phyloP scores from a whole-genome alignment of 1,284 basidiomycete species.

The Cryptococcus hybrid region DNA sequence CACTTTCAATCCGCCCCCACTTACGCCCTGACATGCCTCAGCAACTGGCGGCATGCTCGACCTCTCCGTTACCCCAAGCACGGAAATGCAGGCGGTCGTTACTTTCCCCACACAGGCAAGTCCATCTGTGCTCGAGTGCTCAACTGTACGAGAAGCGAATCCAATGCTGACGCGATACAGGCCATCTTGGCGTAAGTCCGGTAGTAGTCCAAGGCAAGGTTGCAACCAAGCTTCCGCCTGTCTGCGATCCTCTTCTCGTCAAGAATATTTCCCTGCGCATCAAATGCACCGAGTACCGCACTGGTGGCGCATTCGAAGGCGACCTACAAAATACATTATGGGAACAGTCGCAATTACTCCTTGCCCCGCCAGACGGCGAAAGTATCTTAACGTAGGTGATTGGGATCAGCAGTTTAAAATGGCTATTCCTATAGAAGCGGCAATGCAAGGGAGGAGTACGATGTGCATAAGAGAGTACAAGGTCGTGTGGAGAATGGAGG shows the following conservation, averaged over 20 bases:
- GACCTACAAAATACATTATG: slow-evolving; percentile 25
- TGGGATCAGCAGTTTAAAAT: slow-evolving; percentile 32
- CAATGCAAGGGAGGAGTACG: slow-evolving; percentile 18
- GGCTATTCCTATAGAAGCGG: slow-evolving; percentile 28
- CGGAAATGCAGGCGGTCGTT: slow-evolving; percentile 26
- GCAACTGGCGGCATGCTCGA: slow-evolving; percentile 27
- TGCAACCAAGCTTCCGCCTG: slow-evolving; percentile 20
- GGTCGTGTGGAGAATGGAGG: slow-evolving; percentile 37
- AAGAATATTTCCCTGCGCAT: slow-evolving; percentile 22
- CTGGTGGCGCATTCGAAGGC: slow-evolving; percentile 15
- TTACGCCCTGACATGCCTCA: slow-evolving; percentile 5
- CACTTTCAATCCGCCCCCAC: background rate
- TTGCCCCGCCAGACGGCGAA: slow-evolving; percentile 20
- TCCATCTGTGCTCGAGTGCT: background rate
- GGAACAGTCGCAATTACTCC: slow-evolving; percentile 25
- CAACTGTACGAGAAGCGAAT: background rate
- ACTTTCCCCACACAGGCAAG: slow-evolving; percentile 30
- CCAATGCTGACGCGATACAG: slow-evolving; percentile 20
- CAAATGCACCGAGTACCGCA: slow-evolving; percentile 28
- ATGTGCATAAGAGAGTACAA: slow-evolving; percentile 37
- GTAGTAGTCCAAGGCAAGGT: slow-evolving; percentile 29
- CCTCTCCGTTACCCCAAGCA: slow-evolving; percentile 19
- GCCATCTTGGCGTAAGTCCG: slow-evolving; percentile 41
- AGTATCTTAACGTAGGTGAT: slow-evolving; percentile 20
- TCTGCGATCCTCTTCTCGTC: slow-evolving; percentile 20